phyloP scores from a whole-genome alignment of 202 grass and related monocot genomes.

The Elaeis oleifera region DNA sequence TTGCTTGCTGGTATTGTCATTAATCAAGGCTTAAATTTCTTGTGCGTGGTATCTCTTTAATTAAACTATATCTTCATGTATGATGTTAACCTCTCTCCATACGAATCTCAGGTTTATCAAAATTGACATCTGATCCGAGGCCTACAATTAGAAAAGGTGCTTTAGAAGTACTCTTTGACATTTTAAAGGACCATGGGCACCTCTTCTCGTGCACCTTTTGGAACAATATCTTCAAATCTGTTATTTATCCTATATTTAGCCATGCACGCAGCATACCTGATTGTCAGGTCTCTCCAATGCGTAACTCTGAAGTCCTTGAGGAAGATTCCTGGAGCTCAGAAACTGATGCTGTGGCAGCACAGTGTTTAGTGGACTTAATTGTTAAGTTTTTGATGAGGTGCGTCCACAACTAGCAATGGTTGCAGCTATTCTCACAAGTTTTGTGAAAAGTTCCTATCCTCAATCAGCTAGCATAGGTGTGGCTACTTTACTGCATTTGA shows the following conservation, averaged over 20 bases:
- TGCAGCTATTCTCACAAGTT: constrained; percentile 48
- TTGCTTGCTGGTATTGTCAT: constrained; percentile 56
- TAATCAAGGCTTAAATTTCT: no score
- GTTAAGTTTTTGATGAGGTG: constrained; percentile 55
- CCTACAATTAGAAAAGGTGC: constrained; percentile 75
- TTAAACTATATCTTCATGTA: not conserved
- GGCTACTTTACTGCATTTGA: constrained; percentile 52
- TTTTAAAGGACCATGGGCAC: constrained; percentile 84
- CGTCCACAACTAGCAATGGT: constrained; percentile 51
- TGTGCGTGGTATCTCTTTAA: no score
- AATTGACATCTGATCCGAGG: constrained; percentile 75
- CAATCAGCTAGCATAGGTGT: constrained; percentile 75
- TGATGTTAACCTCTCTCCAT: not conserved
- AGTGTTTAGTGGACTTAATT: constrained; percentile 69
- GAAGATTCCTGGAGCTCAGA: constrained; percentile 56
- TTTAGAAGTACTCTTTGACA: constrained; percentile 92
- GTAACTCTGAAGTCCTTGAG: constrained; percentile 16
- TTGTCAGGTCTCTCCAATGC: constrained; percentile 30
- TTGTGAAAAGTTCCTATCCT: constrained; percentile 72
- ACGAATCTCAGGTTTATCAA: constrained; percentile 67
- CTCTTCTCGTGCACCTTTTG: constrained; percentile 64
- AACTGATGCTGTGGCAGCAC: constrained; percentile 51
- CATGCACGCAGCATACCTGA: constrained; percentile 28
- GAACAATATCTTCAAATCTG: constrained; percentile 58
- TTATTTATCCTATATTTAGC: constrained; percentile 76